phyloP scores from a whole-genome alignment of 148 eudicot species.

The Rheum nobile region DNA sequence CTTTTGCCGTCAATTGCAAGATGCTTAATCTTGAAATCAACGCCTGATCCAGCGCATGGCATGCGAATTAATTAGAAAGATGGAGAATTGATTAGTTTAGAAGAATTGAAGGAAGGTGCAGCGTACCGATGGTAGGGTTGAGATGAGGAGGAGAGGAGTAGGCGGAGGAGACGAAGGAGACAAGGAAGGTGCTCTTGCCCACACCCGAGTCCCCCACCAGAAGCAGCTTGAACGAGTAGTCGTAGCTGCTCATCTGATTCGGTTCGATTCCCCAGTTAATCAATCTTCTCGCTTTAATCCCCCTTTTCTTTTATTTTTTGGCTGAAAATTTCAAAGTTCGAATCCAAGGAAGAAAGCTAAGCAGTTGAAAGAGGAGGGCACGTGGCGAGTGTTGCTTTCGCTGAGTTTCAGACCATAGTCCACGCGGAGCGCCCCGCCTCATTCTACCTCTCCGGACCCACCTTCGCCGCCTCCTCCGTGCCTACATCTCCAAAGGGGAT shows the following conservation, averaged over 20 bases:
- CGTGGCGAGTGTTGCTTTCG: too few relatives aligned
- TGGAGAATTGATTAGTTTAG: neutral
- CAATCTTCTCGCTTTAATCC: too few relatives aligned
- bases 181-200: slow-evolving; percentile 50
- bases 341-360: too few relatives aligned
- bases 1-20: slow-evolving; percentile 38
- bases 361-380: too few relatives aligned
- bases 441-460: too few relatives aligned
- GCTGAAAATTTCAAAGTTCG: too few relatives aligned
- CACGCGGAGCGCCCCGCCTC: too few relatives aligned
- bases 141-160: slow-evolving; percentile 25
- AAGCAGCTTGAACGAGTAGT: slow-evolving; percentile 52
- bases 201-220: slow-evolving; percentile 51
- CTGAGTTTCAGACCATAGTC: too few relatives aligned
- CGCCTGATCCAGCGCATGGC: slow-evolving; percentile 22
- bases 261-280: neutral
- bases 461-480: too few relatives aligned
- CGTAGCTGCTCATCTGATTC: slow-evolving; percentile 14
- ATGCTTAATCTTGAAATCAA: slow-evolving; percentile 55
- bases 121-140: slow-evolving; percentile 39
- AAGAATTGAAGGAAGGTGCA: neutral
- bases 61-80: neutral
- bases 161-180: slow-evolving; percentile 41
- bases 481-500: too few relatives aligned
- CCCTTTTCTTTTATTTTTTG: too few relatives aligned